Evolutionary conservation across 306 rosid genomes (phyloP).

Genomic region (Rosa multiflora): DNA sequence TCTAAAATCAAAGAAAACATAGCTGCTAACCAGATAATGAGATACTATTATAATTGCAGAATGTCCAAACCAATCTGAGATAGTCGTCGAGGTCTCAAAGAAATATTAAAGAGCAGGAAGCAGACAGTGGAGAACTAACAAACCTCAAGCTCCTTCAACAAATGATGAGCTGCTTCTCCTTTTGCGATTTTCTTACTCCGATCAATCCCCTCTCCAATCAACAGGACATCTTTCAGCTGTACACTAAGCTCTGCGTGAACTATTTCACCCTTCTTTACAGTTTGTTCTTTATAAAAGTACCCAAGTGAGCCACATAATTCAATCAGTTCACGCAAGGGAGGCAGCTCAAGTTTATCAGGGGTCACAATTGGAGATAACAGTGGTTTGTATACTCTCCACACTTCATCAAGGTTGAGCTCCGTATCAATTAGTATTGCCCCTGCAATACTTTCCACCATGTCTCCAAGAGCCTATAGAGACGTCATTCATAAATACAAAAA

Average conservation of each 20-base stretch:
- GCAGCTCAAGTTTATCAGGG: slow-evolving; percentile 90
- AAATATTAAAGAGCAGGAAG: background rate
- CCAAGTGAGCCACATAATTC: slow-evolving; percentile 76
- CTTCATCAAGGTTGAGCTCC: slow-evolving; percentile 66
- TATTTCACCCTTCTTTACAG: slow-evolving; percentile 46
- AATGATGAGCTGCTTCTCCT: slow-evolving; percentile 76
- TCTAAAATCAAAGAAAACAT: background rate
- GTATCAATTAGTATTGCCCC: slow-evolving; percentile 88
- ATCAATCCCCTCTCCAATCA: slow-evolving; percentile 57
- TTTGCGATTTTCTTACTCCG: slow-evolving; percentile 55
- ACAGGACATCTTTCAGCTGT: slow-evolving; percentile 55
- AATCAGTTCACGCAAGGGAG: slow-evolving; percentile 63
- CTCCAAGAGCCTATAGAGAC: slow-evolving; percentile 79
- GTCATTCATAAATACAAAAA: slow-evolving; percentile 22
- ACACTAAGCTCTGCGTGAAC: slow-evolving; percentile 57
- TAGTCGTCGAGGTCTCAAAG: background rate
- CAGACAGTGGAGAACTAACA: slow-evolving; percentile 26
- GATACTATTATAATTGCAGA: background rate
- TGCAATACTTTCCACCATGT: slow-evolving; percentile 90
- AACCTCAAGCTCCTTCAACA: slow-evolving; percentile 80
- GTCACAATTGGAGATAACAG: slow-evolving; percentile 88
- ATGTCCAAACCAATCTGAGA: background rate
- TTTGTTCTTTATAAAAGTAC: slow-evolving; percentile 58
- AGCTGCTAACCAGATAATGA: background rate
- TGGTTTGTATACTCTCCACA: slow-evolving; percentile 81